phyloP scores from a whole-genome alignment of 2,329 filamentous ascomycete species.

The Xylariaceae sp. region DNA sequence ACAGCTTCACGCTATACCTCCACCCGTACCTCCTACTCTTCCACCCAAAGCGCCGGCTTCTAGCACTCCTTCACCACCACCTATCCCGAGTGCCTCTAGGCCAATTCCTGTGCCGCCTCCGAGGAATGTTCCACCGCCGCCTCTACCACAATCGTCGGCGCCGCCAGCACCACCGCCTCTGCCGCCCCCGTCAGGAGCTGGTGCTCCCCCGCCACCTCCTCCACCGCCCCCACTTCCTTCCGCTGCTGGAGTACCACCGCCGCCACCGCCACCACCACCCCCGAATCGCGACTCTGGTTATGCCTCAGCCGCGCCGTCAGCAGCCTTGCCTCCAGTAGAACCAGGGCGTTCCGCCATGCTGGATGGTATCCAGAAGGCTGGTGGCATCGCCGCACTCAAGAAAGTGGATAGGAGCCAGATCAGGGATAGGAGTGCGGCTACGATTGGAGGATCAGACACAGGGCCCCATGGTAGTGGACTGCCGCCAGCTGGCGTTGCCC shows the following conservation, averaged over 20 bases:
- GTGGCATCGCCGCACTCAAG: conserved; percentile 71
- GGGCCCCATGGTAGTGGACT: conserved; percentile 59
- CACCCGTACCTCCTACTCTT: conserved; percentile 48
- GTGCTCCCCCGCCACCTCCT: conserved; percentile 25
- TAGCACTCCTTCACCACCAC: conserved; percentile 53
- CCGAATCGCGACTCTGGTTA: neutral
- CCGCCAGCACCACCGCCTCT: conserved; percentile 37
- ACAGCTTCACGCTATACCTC: conserved; percentile 36
- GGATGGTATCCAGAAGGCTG: conserved; percentile 74
- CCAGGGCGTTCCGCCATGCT: conserved; percentile 65
- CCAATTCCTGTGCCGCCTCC: conserved; percentile 60
- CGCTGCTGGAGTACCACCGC: conserved; percentile 16
- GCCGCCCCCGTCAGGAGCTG: conserved; percentile 46
- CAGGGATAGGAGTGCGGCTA: conserved; percentile 71
- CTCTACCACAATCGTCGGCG: conserved; percentile 36
- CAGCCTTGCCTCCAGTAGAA: conserved; percentile 50
- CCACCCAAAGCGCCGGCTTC: conserved; percentile 49
- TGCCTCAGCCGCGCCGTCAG: conserved; percentile 28
- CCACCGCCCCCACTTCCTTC: conserved; percentile 27
- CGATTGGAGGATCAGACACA: conserved; percentile 60
- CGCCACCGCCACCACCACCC: conserved; percentile 28
- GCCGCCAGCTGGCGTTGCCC: conserved; percentile 58
- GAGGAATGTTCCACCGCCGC: conserved; percentile 55
- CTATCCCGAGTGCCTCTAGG: conserved; percentile 54
- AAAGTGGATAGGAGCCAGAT: conserved; percentile 77